Evolutionary conservation across 345 rosid genomes (phyloP).

Genomic region (Acer yangbiense): DNA sequence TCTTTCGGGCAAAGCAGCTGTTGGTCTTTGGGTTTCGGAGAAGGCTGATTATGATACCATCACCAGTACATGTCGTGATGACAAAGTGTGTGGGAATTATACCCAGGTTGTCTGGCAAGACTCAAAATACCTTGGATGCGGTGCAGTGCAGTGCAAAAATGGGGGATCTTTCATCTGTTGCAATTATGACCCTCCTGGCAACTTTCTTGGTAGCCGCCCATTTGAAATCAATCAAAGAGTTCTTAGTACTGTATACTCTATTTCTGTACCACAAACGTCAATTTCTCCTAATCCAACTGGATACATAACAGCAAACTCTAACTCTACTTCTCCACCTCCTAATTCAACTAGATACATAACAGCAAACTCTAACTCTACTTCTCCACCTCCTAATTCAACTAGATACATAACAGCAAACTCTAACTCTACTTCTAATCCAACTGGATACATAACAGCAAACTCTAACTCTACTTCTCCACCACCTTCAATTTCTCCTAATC

Average conservation of each 20-base stretch:
- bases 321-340: not conserved
- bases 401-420: too few relatives aligned
- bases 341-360: too few relatives aligned
- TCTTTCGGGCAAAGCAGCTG: not conserved
- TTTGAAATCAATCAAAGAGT: not conserved
- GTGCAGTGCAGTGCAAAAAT: not conserved
- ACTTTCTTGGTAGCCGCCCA: not conserved
- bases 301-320: too few relatives aligned
- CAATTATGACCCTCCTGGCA: not conserved
- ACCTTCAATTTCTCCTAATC: too few relatives aligned
- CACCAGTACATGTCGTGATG: not conserved
- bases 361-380: too few relatives aligned
- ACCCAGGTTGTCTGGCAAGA: not conserved
- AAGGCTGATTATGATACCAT: not conserved
- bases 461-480: too few relatives aligned
- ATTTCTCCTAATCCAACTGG: too few relatives aligned
- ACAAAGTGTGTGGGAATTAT: not conserved
- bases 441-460: too few relatives aligned
- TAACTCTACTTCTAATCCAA: not conserved
- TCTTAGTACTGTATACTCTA: not conserved
- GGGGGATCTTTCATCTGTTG: not conserved
- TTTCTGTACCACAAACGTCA: too few relatives aligned
- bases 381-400: not conserved
- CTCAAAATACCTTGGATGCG: not conserved
- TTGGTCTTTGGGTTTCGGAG: not conserved